These are phyloP conservation scores for Wallacemonas sp. DNA, from an alignment of 208 protist genomes.

Conservation along the genomic window DNA sequence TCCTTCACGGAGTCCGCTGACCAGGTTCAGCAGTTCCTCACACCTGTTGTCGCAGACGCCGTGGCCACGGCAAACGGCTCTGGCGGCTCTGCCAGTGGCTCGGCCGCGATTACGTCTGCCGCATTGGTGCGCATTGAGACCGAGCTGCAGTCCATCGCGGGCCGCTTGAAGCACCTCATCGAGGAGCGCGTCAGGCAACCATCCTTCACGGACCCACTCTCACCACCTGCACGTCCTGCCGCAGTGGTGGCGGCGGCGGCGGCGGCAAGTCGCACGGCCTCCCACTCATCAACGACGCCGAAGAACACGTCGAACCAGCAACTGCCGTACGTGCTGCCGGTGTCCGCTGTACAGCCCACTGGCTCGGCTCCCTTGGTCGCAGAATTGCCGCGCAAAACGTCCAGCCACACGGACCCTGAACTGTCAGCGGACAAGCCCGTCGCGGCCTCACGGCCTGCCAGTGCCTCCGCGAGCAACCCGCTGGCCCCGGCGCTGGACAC, in stretches of 20 bases:
- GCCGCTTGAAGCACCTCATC: conserved; percentile 17
- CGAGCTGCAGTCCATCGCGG: conserved; percentile 19
- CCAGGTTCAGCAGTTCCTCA: conserved; percentile 3
- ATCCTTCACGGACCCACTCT: conserved; percentile 2
- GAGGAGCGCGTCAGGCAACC: not conserved
- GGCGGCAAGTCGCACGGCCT: not conserved
- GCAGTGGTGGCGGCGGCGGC: too few relatives aligned
- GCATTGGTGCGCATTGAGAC: conserved; percentile 10
- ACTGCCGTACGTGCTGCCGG: not conserved
- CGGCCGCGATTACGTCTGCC: not conserved
- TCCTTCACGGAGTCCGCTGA: conserved; percentile 9
- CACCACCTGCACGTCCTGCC: not conserved
- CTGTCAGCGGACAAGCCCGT: not conserved
- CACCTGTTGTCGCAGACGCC: not conserved
- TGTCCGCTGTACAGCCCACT: conserved; percentile 1
- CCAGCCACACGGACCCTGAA: not conserved
- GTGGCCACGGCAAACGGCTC: not conserved
- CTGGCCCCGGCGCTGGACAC: not conserved
- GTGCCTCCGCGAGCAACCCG: not conserved
- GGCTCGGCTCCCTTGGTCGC: not conserved
- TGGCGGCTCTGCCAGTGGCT: not conserved
- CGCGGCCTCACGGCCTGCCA: not conserved
- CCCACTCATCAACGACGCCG: not conserved
- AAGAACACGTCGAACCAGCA: not conserved
- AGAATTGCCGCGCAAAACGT: not conserved